Conservation (phyloP, 345 rosid genomes). For the Camelina hispida region DNA sequence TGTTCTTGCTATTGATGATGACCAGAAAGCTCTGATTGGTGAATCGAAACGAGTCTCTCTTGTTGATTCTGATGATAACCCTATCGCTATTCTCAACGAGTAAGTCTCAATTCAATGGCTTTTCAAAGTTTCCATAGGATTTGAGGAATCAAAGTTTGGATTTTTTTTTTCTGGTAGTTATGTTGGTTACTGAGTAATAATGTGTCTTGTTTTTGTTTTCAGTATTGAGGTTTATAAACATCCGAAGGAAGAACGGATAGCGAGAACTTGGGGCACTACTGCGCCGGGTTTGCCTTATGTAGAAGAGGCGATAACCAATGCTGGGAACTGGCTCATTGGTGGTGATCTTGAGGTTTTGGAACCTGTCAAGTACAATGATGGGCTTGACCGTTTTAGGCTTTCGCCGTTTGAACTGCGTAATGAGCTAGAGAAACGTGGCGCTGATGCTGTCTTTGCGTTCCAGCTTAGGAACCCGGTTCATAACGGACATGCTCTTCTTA, state of each 20-base stretch:
- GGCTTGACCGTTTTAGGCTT: conserved; percentile 80
- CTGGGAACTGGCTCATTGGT: conserved; percentile 93
- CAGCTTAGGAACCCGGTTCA: conserved; percentile 98
- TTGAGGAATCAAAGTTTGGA: neutral
- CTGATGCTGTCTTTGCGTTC: conserved; percentile 96
- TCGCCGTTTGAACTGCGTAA: conserved; percentile 77
- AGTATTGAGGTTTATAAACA: conserved; percentile 95
- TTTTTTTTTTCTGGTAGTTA: neutral
- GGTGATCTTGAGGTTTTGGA: conserved; percentile 91
- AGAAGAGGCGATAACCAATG: conserved; percentile 66
- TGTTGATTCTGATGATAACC: conserved; percentile 63
- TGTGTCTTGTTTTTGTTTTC: conserved; percentile 7
- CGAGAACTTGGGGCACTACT: conserved; percentile 96
- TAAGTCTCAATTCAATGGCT: conserved; percentile 46
- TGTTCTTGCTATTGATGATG: conserved; percentile 79
- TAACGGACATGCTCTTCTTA: conserved; percentile 92
- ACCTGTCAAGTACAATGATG: conserved; percentile 82
- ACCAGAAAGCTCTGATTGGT: conserved; percentile 63
- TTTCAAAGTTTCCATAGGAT: neutral
- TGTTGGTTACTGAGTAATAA: neutral
- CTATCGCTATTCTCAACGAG: conserved; percentile 80
- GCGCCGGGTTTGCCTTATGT: conserved; percentile 89
- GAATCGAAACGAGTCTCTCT: conserved; percentile 71
- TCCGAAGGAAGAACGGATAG: conserved; percentile 90
- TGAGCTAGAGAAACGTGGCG: conserved; percentile 81